These are phyloP conservation scores for Diaporthe destruens DNA, from an alignment of 2,329 filamentous ascomycete genomes.

Conservation along the genomic window DNA sequence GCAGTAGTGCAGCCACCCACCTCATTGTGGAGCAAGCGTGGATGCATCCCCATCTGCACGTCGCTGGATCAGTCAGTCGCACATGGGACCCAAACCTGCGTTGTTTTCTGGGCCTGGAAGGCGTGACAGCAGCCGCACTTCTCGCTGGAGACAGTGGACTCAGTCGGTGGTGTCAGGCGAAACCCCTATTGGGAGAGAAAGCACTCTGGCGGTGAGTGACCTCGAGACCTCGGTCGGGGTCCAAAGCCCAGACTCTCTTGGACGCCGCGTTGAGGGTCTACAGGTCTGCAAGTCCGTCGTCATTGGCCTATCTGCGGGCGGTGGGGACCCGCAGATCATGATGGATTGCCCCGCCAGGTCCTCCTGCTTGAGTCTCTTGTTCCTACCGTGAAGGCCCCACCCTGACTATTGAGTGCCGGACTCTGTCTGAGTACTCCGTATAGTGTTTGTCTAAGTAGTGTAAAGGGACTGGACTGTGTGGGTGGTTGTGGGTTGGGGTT, in stretches of 20 bases:
- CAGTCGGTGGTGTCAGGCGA: conserved; percentile 1
- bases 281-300: conserved; percentile 5
- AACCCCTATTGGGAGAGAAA: conserved; percentile 18
- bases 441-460: neutral
- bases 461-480: conserved; percentile 27
- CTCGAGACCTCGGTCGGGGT: conserved; percentile 22
- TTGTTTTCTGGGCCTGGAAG: conserved; percentile 20
- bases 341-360: conserved; percentile 39
- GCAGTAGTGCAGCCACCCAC: conserved; percentile 21
- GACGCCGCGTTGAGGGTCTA: conserved; percentile 30
- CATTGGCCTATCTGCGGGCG: conserved; percentile 17
- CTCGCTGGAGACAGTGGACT: conserved; percentile 20
- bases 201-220: conserved; percentile 39
- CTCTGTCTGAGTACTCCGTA: neutral
- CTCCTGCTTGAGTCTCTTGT: conserved; percentile 2
- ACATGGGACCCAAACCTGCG: conserved; percentile 32
- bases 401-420: conserved; percentile 10
- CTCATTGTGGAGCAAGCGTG: conserved; percentile 31
- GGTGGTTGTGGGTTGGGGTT: conserved; percentile 31
- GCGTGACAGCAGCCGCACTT: conserved; percentile 13
- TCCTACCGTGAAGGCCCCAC: neutral
- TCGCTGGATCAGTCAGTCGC: conserved; percentile 24
- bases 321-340: conserved; percentile 38
- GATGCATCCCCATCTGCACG: conserved; percentile 25
- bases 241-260: conserved; percentile 37